phyloP scores from a whole-genome alignment of 805 yeast genomes.

The Ogataea salicorniae region DNA sequence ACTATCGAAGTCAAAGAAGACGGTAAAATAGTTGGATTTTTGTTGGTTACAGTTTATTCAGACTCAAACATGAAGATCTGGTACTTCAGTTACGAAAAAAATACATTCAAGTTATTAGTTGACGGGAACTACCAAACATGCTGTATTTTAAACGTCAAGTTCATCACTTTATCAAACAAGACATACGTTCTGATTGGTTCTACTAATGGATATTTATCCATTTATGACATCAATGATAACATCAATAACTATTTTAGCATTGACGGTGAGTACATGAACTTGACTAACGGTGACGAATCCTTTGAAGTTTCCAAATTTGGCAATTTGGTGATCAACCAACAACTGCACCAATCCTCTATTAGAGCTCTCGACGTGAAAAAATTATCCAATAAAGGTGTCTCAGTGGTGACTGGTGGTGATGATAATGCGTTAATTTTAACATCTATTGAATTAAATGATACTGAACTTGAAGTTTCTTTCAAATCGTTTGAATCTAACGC shows the following conservation, averaged over 20 bases:
- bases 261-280: neutral
- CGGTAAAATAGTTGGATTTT: constrained; percentile 34
- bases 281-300: neutral
- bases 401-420: constrained; percentile 81
- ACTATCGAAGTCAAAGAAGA: constrained; percentile 32
- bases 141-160: constrained; percentile 63
- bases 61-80: constrained; percentile 73
- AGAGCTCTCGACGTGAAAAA: constrained; percentile 45
- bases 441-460: constrained; percentile 23
- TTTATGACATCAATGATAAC: constrained; percentile 48
- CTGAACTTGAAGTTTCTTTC: constrained; percentile 19
- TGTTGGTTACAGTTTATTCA: constrained; percentile 72
- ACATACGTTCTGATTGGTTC: constrained; percentile 52
- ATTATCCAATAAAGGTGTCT: constrained; percentile 4
- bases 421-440: constrained; percentile 66
- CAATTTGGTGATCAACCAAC: constrained; percentile 35
- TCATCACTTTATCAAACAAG: constrained; percentile 31
- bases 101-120: constrained; percentile 39
- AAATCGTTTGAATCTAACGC: constrained; percentile 45
- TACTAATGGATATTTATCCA: constrained; percentile 75
- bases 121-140: constrained; percentile 61
- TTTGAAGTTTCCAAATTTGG: constrained; percentile 5
- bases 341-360: constrained; percentile 81
- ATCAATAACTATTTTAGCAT: constrained; percentile 8
- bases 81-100: constrained; percentile 38